Evolutionary conservation across 495 filamentous ascomycete genomes (phyloP).

Genomic region (Neurospora sp.): DNA sequence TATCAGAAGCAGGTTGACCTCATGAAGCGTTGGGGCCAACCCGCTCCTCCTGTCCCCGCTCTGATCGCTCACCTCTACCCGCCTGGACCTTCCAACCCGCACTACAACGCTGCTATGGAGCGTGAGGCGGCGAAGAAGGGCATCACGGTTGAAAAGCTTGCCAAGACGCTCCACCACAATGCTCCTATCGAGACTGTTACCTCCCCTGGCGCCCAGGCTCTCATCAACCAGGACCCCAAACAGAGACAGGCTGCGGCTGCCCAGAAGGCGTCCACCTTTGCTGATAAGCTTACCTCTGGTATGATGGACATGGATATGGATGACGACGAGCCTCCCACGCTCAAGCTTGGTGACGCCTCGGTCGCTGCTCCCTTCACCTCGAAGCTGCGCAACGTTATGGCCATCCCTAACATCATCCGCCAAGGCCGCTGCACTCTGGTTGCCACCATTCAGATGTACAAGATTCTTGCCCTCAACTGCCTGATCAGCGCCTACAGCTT

Average conservation of each 20-base stretch:
- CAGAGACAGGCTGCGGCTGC: slow-evolving; percentile 55
- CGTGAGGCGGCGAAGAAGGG: slow-evolving; percentile 70
- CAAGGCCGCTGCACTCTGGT: slow-evolving; percentile 96
- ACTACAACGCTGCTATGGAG: slow-evolving; percentile 88
- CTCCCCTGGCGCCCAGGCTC: slow-evolving; percentile 57
- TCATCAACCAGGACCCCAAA: slow-evolving; percentile 46
- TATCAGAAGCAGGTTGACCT: slow-evolving; percentile 91
- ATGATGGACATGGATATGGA: slow-evolving; percentile 89
- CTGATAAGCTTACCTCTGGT: slow-evolving; percentile 74
- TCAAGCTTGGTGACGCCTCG: slow-evolving; percentile 96
- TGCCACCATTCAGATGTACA: slow-evolving; percentile 99
- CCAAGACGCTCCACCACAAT: slow-evolving; percentile 30
- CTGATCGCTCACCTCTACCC: slow-evolving; percentile 93
- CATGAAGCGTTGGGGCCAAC: slow-evolving; percentile 91
- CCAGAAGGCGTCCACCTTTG: slow-evolving; percentile 63
- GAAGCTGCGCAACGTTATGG: slow-evolving; percentile 93
- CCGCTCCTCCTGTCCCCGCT: slow-evolving; percentile 75
- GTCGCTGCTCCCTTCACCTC: slow-evolving; percentile 96
- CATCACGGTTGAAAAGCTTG: slow-evolving; percentile 32
- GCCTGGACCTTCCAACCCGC: slow-evolving; percentile 82
- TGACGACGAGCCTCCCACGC: slow-evolving; percentile 83
- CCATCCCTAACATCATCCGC: slow-evolving; percentile 95
- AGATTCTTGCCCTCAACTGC: slow-evolving; percentile 97
- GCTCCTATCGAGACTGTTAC: slow-evolving; percentile 51
- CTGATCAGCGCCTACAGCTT: slow-evolving; percentile 97